Conservation (phyloP, 768 basidiomycete species). For the Amyloporia xantha region DNA sequence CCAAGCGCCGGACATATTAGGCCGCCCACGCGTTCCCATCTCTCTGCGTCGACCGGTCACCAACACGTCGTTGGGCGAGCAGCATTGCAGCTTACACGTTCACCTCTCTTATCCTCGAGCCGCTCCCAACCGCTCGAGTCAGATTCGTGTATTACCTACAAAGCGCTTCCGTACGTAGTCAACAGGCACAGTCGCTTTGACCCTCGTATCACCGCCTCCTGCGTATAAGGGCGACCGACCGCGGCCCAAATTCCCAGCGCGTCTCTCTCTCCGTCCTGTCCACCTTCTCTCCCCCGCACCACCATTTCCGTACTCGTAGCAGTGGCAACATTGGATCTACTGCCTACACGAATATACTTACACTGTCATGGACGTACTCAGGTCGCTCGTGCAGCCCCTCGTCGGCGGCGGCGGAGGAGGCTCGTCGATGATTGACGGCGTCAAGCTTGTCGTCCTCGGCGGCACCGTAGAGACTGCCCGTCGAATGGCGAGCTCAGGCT, state of each 20-base stretch:
- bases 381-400: slow-evolving; percentile 75
- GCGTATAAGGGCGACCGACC: slow-evolving; percentile 3
- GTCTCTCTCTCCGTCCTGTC: slow-evolving; percentile 11
- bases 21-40: no score
- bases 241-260: slow-evolving; percentile 10
- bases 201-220: slow-evolving; percentile 9
- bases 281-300: slow-evolving; percentile 18
- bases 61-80: no score
- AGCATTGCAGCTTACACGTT: no score
- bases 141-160: neutral
- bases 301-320: slow-evolving; percentile 19
- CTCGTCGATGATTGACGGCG: slow-evolving; percentile 79
- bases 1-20: no score
- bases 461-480: slow-evolving; percentile 85
- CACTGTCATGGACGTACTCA: slow-evolving; percentile 67
- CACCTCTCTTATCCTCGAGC: no score
- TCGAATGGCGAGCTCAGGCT: slow-evolving; percentile 75
- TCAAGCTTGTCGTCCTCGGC: slow-evolving; percentile 85
- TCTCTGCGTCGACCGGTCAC: no score
- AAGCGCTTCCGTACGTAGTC: neutral
- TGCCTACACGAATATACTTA: no score
- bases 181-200: neutral
- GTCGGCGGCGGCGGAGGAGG: slow-evolving; percentile 68
- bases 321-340: slow-evolving; percentile 33
- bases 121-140: no score